These are phyloP conservation scores for Zymoseptoria ardabiliae DNA, from an alignment of 2,329 filamentous ascomycete species.

Conservation along the genomic window DNA sequence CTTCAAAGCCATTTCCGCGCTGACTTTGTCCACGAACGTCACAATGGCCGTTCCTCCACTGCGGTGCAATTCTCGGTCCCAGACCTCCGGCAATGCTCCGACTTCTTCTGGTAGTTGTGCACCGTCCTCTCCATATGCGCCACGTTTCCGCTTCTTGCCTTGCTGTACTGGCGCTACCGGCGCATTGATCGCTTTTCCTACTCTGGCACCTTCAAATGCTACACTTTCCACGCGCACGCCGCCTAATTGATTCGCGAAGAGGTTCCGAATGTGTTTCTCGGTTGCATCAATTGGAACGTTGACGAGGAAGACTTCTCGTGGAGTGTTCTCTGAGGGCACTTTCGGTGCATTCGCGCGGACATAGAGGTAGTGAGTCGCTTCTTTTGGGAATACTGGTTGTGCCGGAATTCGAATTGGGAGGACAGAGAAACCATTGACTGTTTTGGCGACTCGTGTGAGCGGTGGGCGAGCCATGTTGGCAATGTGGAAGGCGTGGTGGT, in stretches of 20 bases:
- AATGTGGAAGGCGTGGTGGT: not conserved
- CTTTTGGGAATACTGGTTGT: conserved; percentile 53
- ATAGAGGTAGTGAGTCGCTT: conserved; percentile 75
- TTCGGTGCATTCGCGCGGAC: conserved; percentile 76
- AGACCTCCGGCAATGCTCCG: conserved; percentile 56
- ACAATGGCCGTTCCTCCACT: conserved; percentile 77
- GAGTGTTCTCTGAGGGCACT: conserved; percentile 63
- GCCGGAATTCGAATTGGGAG: conserved; percentile 62
- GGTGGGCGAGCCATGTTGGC: conserved; percentile 12
- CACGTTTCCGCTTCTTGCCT: conserved; percentile 51
- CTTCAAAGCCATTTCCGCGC: conserved; percentile 68
- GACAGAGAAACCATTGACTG: conserved; percentile 57
- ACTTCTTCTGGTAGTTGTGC: conserved; percentile 44
- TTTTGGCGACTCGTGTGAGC: conserved; percentile 10
- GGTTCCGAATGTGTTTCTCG: conserved; percentile 62
- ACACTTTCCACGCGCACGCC: conserved; percentile 72
- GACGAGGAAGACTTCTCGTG: conserved; percentile 79
- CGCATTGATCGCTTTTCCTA: conserved; percentile 32
- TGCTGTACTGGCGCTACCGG: conserved; percentile 28
- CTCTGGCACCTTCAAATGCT: conserved; percentile 60
- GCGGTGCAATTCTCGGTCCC: conserved; percentile 61
- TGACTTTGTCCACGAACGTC: conserved; percentile 74
- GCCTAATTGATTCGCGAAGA: conserved; percentile 69
- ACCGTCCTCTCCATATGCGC: conserved; percentile 32
- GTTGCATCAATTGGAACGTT: conserved; percentile 84